These are phyloP conservation scores for Jatropha curcas DNA, from an alignment of 345 rosid genomes.

Conservation along the genomic window DNA sequence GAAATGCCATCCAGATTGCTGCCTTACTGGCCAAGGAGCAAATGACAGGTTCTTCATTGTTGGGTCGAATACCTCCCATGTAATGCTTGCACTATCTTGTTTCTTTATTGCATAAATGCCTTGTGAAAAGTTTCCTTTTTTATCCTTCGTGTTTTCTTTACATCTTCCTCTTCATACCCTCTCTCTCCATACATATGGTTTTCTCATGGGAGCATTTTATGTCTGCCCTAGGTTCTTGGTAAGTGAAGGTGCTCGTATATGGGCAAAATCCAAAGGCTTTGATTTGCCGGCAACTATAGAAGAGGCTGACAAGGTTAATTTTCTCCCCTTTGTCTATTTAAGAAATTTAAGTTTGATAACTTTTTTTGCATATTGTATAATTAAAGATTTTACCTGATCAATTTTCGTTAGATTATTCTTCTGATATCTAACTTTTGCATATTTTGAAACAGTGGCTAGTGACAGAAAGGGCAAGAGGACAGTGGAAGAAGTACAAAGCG, in stretches of 20 bases:
- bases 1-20: slow-evolving; percentile 85
- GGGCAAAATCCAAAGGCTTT: slow-evolving; percentile 75
- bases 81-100: too few species aligned
- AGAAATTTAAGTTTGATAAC: not conserved
- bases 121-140: too few species aligned
- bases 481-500: slow-evolving; percentile 67
- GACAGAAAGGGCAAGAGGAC: slow-evolving; percentile 73
- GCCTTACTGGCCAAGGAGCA: slow-evolving; percentile 77
- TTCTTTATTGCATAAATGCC: too few species aligned
- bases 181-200: not conserved
- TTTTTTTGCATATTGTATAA: not conserved
- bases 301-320: slow-evolving; percentile 67
- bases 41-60: slow-evolving; percentile 52
- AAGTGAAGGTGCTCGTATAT: slow-evolving; percentile 85
- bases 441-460: slow-evolving; percentile 70
- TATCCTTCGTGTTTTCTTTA: not conserved
- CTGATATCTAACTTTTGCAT: slow-evolving; percentile 7
- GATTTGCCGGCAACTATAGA: slow-evolving; percentile 42
- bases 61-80: slow-evolving; percentile 97
- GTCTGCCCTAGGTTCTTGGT: slow-evolving; percentile 67
- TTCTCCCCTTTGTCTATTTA: not conserved
- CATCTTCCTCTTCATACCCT: not conserved
- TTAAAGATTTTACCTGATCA: not conserved
- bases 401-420: not conserved
- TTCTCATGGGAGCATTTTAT: not conserved